These are phyloP conservation scores for Ambispora gerdemannii DNA, from an alignment of 192 early-diverging fungal species.

Conservation along the genomic window DNA sequence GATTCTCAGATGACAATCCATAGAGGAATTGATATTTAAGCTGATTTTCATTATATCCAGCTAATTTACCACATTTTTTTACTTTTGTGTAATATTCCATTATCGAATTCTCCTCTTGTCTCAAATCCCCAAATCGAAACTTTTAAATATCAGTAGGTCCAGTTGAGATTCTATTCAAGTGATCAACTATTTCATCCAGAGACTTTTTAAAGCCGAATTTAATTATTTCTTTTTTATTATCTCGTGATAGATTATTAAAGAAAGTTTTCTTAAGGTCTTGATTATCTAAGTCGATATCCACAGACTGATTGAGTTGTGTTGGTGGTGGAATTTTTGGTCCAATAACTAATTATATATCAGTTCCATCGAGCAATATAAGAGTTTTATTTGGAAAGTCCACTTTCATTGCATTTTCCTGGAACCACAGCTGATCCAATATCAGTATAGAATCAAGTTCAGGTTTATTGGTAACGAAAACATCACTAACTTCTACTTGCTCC, in stretches of 20 bases:
- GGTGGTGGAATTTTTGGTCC: neutral
- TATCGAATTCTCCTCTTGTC: constrained; percentile 16
- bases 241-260: constrained; percentile 8
- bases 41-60: constrained; percentile 15
- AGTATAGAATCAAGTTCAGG: constrained; percentile 9
- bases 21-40: constrained; percentile 12
- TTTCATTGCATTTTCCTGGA: constrained; percentile 12
- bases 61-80: constrained; percentile 15
- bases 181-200: constrained; percentile 4
- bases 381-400: constrained; percentile 9
- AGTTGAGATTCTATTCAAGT: constrained; percentile 21
- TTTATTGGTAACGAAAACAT: constrained; percentile 1
- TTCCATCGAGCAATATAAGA: constrained; percentile 14
- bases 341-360: constrained; percentile 20
- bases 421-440: neutral
- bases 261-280: neutral
- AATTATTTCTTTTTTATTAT: constrained; percentile 4
- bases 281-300: neutral
- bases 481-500: constrained; percentile 1
- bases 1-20: constrained; percentile 16
- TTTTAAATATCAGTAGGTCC: constrained; percentile 18
- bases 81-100: constrained; percentile 11
- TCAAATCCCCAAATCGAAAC: constrained; percentile 13
- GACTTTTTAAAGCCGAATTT: neutral
- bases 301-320: neutral